Percentiles rank a stretch among this genome's conserved stretches.
Evolutionary conservation across 345 rosid species (phyloP).

Genomic region (Arabidopsis arenosa): DNA sequence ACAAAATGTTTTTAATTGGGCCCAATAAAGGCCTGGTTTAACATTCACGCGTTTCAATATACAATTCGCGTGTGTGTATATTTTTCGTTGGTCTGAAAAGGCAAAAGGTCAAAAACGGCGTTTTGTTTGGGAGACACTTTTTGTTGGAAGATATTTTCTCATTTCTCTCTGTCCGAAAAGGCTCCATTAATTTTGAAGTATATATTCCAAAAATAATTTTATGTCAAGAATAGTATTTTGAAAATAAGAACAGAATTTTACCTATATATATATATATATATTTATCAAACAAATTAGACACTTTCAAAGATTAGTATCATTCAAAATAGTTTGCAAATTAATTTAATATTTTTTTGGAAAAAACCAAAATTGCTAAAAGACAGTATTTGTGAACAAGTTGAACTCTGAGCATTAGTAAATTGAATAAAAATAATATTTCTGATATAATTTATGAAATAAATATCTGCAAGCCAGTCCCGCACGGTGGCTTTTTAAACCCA

Average conservation of each 20-base stretch:
- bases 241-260: neutral
- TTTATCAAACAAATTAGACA: neutral
- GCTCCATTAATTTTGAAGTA: neutral
- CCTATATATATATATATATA: neutral
- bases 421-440: too few species aligned
- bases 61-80: neutral
- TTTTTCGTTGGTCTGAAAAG: slow-evolving; percentile 28
- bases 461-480: neutral
- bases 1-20: neutral
- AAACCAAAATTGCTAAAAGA: too few species aligned
- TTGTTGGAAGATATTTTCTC: slow-evolving; percentile 1
- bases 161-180: neutral
- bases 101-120: slow-evolving; percentile 28
- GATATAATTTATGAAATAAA: neutral
- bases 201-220: neutral
- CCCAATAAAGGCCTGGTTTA: slow-evolving; percentile 5
- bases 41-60: neutral
- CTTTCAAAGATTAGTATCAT: neutral
- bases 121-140: slow-evolving; percentile 31
- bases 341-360: too few species aligned
- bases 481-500: neutral
- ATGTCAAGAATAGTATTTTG: neutral
- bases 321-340: neutral
- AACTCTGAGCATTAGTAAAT: neutral
- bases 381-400: neutral